These are phyloP conservation scores for Scopulariopsis brevicaulis DNA, from an alignment of 2,329 filamentous ascomycete genomes.

Conservation along the genomic window DNA sequence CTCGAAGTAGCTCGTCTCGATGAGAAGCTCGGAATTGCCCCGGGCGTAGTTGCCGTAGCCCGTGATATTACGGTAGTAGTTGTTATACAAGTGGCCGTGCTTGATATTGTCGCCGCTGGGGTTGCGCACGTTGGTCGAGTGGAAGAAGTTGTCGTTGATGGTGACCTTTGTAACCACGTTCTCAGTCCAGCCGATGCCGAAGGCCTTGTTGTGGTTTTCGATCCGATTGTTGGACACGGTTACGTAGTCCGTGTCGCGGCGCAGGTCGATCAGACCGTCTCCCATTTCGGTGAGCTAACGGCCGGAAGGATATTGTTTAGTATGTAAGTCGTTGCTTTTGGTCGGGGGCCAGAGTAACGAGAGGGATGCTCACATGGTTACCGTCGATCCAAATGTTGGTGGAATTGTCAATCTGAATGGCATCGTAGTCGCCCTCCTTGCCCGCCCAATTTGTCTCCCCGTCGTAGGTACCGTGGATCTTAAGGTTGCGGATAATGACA, in stretches of 20 bases:
- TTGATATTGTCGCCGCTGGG: slow-evolving; percentile 8
- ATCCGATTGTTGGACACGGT: slow-evolving; percentile 11
- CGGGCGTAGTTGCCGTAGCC: slow-evolving; percentile 9
- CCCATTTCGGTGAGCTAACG: slow-evolving; percentile 7
- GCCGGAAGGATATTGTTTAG: slow-evolving; percentile 11
- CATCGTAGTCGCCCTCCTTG: slow-evolving; percentile 6
- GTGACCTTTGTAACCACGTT: slow-evolving; percentile 8
- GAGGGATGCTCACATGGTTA: neutral
- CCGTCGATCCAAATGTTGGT: slow-evolving; percentile 11
- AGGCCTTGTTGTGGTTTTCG: slow-evolving; percentile 10
- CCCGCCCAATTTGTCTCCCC: slow-evolving; percentile 3
- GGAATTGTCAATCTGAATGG: slow-evolving; percentile 7
- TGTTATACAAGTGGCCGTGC: slow-evolving; percentile 10
- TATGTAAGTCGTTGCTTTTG: neutral
- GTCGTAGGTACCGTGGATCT: slow-evolving; percentile 4
- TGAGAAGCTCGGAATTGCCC: slow-evolving; percentile 6
- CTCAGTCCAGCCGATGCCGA: slow-evolving; percentile 10
- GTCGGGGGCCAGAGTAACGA: neutral
- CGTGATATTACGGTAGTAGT: slow-evolving; percentile 7
- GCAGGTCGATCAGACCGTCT: slow-evolving; percentile 9
- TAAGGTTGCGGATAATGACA: slow-evolving; percentile 11
- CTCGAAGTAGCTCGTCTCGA: slow-evolving; percentile 10
- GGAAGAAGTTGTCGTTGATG: slow-evolving; percentile 9
- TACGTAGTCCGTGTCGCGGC: slow-evolving; percentile 9
- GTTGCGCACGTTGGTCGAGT: slow-evolving; percentile 9